Conservation (phyloP, 805 yeast species). For the Spathaspora arborariae region DNA sequence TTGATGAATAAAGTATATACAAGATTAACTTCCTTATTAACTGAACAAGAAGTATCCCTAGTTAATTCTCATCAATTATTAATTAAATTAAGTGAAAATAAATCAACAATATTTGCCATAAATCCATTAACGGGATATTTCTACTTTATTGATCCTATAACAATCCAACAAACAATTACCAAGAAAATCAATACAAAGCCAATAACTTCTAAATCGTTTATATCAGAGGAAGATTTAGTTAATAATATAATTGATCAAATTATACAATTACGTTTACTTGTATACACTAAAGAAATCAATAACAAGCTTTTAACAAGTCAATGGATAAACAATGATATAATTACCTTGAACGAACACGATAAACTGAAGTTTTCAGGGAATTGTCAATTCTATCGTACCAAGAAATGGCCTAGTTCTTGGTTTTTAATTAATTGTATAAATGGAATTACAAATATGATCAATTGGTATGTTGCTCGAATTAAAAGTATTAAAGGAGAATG, state of each 20-base stretch:
- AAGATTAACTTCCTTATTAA: slow-evolving; percentile 11
- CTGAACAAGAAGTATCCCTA: slow-evolving; percentile 11
- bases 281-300: slow-evolving; percentile 47
- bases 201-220: slow-evolving; percentile 16
- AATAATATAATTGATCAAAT: slow-evolving; percentile 30
- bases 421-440: slow-evolving; percentile 41
- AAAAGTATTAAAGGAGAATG: slow-evolving; percentile 50
- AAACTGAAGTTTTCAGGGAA: slow-evolving; percentile 11
- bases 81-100: slow-evolving; percentile 27
- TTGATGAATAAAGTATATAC: slow-evolving; percentile 23
- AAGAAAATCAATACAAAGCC: slow-evolving; percentile 28
- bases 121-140: slow-evolving; percentile 39
- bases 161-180: slow-evolving; percentile 29
- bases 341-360: slow-evolving; percentile 49
- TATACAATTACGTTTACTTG: slow-evolving; percentile 46
- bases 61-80: slow-evolving; percentile 32
- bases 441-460: slow-evolving; percentile 33
- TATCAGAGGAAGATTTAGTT: slow-evolving; percentile 30
- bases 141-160: slow-evolving; percentile 37
- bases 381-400: slow-evolving; percentile 42
- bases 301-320: slow-evolving; percentile 60
- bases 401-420: slow-evolving; percentile 58
- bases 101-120: slow-evolving; percentile 33
- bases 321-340: slow-evolving; percentile 61
- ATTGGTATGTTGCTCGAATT: slow-evolving; percentile 54